Percentiles rank a stretch among this genome's conserved stretches.
Evolutionary conservation across 2,329 filamentous ascomycete genomes (phyloP).

Genomic region (Corynespora cassiicola): DNA sequence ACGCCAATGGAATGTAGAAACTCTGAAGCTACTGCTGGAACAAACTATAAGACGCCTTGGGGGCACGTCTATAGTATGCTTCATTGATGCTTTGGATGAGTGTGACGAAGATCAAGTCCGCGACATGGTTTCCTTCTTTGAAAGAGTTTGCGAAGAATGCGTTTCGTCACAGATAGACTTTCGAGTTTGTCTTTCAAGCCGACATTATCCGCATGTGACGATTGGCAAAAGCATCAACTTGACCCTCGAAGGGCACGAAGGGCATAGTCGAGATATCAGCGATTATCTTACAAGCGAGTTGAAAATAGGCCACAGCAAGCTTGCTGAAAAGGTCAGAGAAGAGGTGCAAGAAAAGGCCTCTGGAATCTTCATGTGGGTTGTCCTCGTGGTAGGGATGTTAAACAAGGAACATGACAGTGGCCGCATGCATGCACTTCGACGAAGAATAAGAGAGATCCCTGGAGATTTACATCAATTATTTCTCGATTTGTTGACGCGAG

Average conservation of each 20-base stretch:
- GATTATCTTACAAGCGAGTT: constrained; percentile 18
- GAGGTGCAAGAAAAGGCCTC: constrained; percentile 44
- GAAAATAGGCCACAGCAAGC: constrained; percentile 14
- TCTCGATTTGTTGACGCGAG: constrained; percentile 47
- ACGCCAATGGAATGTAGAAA: constrained; percentile 7
- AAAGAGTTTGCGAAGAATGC: constrained; percentile 39
- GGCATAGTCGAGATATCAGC: constrained; percentile 41
- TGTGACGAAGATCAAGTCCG: constrained; percentile 50
- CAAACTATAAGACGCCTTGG: constrained; percentile 8
- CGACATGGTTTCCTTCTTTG: constrained; percentile 52
- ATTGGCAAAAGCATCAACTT: constrained; percentile 29
- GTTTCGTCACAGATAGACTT: constrained; percentile 17
- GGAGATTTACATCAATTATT: constrained; percentile 56
- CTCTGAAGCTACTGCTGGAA: constrained; percentile 13
- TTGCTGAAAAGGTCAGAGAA: constrained; percentile 18
- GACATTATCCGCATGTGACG: constrained; percentile 54
- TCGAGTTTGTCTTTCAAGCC: constrained; percentile 53
- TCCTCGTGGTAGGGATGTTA: constrained; percentile 53
- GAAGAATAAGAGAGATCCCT: constrained; percentile 48
- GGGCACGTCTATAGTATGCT: constrained; percentile 12
- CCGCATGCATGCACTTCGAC: constrained; percentile 32
- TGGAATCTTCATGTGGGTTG: constrained; percentile 55
- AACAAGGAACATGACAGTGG: constrained; percentile 48
- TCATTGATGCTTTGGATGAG: constrained; percentile 56
- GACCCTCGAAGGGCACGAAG: constrained; percentile 41